Evolutionary conservation across 2,329 filamentous ascomycete genomes (phyloP), one percentile per base, ranked within the genome.

Genomic region (Thermochaetoides dissita): DNA sequence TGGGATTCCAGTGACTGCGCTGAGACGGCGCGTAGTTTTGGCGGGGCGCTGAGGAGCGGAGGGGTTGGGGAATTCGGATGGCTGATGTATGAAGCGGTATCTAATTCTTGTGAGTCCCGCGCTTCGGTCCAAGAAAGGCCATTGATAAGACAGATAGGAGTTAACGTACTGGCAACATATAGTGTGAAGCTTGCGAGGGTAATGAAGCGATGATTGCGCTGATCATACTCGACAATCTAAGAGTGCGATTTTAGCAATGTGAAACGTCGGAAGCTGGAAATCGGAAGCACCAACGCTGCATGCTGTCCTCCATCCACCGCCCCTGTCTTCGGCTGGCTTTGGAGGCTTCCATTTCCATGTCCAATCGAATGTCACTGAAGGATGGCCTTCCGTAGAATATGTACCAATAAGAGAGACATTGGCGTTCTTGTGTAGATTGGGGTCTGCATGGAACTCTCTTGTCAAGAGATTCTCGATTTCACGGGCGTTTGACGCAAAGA

Each of bases 191-290:
- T 88, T 10, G 85, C 88, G 41, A 98, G 72, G 4, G 87, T 89
- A 53, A 93, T 79, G 46, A 98, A 65, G 49, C 82, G 77, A 63
- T 98, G 91, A 31, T 87, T 86, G 52, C 89, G 78, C 57, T 91
- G 83, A 62, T 98, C 88, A 58, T 98, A 98, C 62, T 98, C 91
- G 53, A 96, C 82, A 63, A 98, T 95, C 81, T 86, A 8, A n/a
- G 17, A 52, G 34, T 36, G 34, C 32, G 12, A 17, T 29, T 43
- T 63, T 48, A 62, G 57, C 50, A 51, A 24, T 24, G 17, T 24
- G 17, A 24, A 24, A 24, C 5, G 17, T 24, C 17, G 17, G 17
- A 24, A 24, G 17, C 17, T 24, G 5, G 5, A 24, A 24, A 3
- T 5, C 3, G 36, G n/a, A 10, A 35, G 33, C 10, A 63, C 74